Percentiles rank a stretch among this genome's conserved stretches.
phyloP scores from a whole-genome alignment of 192 early-diverging fungal genomes.

The Pilobolus umbonatus region DNA sequence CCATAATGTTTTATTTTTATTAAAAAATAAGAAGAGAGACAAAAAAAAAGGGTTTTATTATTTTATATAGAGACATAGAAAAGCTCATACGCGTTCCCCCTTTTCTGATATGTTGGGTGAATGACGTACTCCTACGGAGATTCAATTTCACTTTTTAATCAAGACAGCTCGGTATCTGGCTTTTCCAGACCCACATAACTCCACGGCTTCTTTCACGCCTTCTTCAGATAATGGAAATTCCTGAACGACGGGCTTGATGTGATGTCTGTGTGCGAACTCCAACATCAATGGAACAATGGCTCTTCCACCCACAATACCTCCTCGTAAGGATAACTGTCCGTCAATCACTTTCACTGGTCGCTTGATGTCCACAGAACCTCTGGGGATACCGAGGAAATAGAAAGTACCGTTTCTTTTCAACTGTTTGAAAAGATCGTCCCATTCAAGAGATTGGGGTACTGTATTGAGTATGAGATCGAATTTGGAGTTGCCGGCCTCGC shows the following conservation, averaged over 20 bases:
- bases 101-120: too few species aligned
- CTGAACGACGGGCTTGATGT: slow-evolving; percentile 64
- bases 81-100: not conserved
- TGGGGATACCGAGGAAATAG: slow-evolving; percentile 17
- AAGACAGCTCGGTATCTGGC: slow-evolving; percentile 69
- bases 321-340: slow-evolving; percentile 46
- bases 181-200: slow-evolving; percentile 47
- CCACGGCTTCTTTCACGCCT: slow-evolving; percentile 55
- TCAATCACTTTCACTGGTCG: slow-evolving; percentile 30
- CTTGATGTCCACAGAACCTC: slow-evolving; percentile 33
- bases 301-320: slow-evolving; percentile 60
- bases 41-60: not conserved
- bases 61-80: not conserved
- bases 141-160: slow-evolving; percentile 18
- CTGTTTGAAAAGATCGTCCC: slow-evolving; percentile 36
- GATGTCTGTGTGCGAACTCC: slow-evolving; percentile 61
- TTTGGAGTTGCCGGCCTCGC: slow-evolving; percentile 25
- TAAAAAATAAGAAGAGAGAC: not conserved
- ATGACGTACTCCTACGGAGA: not conserved
- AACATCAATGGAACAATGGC: slow-evolving; percentile 58
- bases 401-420: slow-evolving; percentile 32
- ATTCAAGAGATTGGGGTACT: slow-evolving; percentile 29
- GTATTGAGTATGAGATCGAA: slow-evolving; percentile 48
- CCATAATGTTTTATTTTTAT: slow-evolving; percentile 40
- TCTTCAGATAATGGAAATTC: slow-evolving; percentile 47